These are phyloP conservation scores for Cutaneotrichosporon dermatis DNA, from an alignment of 1,284 basidiomycete species.

Conservation along the genomic window DNA sequence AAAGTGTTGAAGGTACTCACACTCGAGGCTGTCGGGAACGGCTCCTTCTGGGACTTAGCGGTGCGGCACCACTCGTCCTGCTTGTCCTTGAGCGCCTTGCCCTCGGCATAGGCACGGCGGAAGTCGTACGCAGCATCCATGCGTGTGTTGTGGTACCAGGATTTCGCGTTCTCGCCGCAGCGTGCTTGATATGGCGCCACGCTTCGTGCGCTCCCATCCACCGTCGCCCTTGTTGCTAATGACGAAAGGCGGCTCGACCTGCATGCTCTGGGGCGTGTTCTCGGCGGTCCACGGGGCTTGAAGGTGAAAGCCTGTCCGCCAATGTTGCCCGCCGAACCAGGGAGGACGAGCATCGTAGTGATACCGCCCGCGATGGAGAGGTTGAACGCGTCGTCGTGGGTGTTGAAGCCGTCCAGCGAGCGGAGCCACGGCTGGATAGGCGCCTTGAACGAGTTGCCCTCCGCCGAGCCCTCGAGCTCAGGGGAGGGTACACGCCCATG, in stretches of 20 bases:
- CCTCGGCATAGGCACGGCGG: conserved; percentile 63
- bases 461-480: conserved; percentile 52
- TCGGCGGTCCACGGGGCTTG: conserved; percentile 51
- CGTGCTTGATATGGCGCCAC: conserved; percentile 48
- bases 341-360: conserved; percentile 53
- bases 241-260: conserved; percentile 48
- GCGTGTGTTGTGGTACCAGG: conserved; percentile 52
- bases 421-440: conserved; percentile 52
- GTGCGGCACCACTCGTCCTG: conserved; percentile 66
- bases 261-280: conserved; percentile 48
- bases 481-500: conserved; percentile 65
- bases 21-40: conserved; percentile 72
- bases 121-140: conserved; percentile 60
- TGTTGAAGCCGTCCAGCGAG: conserved; percentile 55
- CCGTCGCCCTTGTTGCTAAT: conserved; percentile 32
- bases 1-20: conserved; percentile 26
- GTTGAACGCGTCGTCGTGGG: conserved; percentile 52
- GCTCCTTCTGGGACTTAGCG: conserved; percentile 49
- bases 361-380: conserved; percentile 53
- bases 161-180: conserved; percentile 53
- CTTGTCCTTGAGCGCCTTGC: conserved; percentile 63
- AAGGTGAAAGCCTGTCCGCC: conserved; percentile 53
- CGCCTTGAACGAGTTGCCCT: conserved; percentile 48
- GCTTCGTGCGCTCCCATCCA: conserved; percentile 38
- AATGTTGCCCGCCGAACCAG: conserved; percentile 45